A percentile compares a stretch with the other conserved stretches of the same genome.
Conservation (phyloP, 495 filamentous ascomycete species). For the Talaromyces liani region DNA sequence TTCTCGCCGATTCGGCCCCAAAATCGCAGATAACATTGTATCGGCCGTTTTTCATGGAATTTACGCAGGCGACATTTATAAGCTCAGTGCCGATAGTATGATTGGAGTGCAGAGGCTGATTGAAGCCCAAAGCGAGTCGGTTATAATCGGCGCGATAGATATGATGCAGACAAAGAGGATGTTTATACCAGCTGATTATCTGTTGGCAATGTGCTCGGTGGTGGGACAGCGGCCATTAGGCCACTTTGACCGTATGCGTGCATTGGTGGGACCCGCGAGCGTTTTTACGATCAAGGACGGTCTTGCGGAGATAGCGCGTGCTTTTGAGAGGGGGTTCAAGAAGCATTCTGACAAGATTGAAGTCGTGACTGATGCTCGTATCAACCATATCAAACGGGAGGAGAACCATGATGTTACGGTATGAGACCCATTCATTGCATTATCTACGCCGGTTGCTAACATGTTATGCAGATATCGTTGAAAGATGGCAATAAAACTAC, state of each 20-base stretch:
- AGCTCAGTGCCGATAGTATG: constrained; percentile 63
- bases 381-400: constrained; percentile 23
- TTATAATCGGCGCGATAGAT: constrained; percentile 16
- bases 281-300: constrained; percentile 58
- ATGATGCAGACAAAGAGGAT: constrained; percentile 5
- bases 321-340: constrained; percentile 37
- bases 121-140: constrained; percentile 31
- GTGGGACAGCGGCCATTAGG: constrained; percentile 1
- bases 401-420: constrained; percentile 15
- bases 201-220: constrained; percentile 17
- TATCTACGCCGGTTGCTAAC: not conserved
- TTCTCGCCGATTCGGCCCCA: constrained; percentile 42
- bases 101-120: constrained; percentile 44
- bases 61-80: constrained; percentile 84
- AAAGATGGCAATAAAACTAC: constrained; percentile 15
- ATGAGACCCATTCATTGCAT: not conserved
- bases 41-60: constrained; percentile 85
- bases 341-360: constrained; percentile 39
- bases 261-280: constrained; percentile 26
- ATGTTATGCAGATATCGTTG: constrained; percentile 10
- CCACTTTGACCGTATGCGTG: constrained; percentile 11
- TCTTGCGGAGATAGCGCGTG: constrained; percentile 32
- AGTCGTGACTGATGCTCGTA: constrained; percentile 37
- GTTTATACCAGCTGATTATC: constrained; percentile 21
- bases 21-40: constrained; percentile 63